Percentiles rank a stretch among this genome's conserved stretches.
Conservation (phyloP, 768 basidiomycete genomes). For the Leccinellum luteum region DNA sequence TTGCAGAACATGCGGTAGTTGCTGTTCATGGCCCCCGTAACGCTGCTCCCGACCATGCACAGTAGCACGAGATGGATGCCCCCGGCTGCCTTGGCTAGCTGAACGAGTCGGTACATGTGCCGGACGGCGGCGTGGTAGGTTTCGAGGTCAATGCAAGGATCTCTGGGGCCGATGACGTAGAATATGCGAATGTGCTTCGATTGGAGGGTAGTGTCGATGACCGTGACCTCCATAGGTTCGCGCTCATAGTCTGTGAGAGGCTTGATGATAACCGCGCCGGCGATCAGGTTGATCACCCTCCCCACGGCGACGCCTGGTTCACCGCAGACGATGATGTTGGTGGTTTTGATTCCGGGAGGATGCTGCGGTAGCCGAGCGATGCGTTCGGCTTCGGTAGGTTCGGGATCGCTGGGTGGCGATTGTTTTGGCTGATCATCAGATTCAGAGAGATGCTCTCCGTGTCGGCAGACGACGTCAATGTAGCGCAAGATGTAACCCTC, state of each 20-base stretch:
- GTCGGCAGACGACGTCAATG: conserved; percentile 9
- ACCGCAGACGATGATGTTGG: conserved; percentile 43
- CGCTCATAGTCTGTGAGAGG: conserved; percentile 28
- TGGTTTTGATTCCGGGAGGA: conserved; percentile 19
- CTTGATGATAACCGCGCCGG: conserved; percentile 12
- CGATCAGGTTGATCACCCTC: conserved; percentile 28
- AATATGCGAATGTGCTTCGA: conserved; percentile 22
- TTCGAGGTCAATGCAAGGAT: conserved; percentile 23
- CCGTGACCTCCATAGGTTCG: conserved; percentile 30
- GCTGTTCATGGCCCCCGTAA: conserved; percentile 30
- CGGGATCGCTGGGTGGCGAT: background rate
- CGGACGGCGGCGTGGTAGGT: conserved; percentile 18
- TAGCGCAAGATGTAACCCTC: conserved; percentile 11
- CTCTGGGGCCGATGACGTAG: conserved; percentile 33
- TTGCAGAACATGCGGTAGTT: conserved; percentile 40
- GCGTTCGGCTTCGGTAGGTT: conserved; percentile 17
- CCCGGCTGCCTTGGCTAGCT: conserved; percentile 12
- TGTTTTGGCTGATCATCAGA: background rate
- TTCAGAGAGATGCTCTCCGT: background rate
- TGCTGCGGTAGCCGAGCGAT: conserved; percentile 17
- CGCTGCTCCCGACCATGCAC: conserved; percentile 38
- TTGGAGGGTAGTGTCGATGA: conserved; percentile 25
- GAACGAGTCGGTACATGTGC: conserved; percentile 30
- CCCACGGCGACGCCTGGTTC: conserved; percentile 35
- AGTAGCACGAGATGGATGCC: conserved; percentile 42